These are phyloP conservation scores for Oenanthe sinensis DNA, from an alignment of 129 eudicot genomes.

Conservation along the genomic window DNA sequence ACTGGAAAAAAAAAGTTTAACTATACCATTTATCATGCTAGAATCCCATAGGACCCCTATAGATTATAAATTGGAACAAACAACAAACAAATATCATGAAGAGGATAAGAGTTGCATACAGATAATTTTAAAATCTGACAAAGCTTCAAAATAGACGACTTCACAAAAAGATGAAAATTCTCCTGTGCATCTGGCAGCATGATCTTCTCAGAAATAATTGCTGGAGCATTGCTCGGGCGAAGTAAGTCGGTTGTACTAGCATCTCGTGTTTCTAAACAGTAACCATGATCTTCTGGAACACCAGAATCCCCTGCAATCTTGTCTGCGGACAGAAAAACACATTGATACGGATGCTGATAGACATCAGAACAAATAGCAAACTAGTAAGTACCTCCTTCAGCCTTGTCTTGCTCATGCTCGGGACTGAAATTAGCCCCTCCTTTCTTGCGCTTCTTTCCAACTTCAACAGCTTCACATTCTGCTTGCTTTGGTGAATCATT, in stretches of 20 bases:
- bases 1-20: neutral
- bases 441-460: conserved; percentile 50
- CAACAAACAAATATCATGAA: neutral
- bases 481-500: conserved; percentile 25
- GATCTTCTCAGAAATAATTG: conserved; percentile 14
- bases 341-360: neutral
- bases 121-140: conserved; percentile 46
- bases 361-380: neutral
- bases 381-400: conserved; percentile 27
- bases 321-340: neutral
- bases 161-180: conserved; percentile 28
- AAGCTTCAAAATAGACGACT: conserved; percentile 35
- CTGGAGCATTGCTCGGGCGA: neutral
- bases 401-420: conserved; percentile 17
- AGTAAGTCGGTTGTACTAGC: neutral
- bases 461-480: conserved; percentile 34
- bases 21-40: neutral
- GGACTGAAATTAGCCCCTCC: conserved; percentile 21
- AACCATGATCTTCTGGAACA: conserved; percentile 15
- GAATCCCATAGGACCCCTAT: neutral
- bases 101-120: conserved; percentile 38
- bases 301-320: conserved; percentile 30
- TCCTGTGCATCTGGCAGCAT: conserved; percentile 22
- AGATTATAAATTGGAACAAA: neutral
- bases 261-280: conserved; percentile 16